Evolutionary conservation across 2,329 filamentous ascomycete species (phyloP).

Genomic region (Pseudohalonectria lignicola): DNA sequence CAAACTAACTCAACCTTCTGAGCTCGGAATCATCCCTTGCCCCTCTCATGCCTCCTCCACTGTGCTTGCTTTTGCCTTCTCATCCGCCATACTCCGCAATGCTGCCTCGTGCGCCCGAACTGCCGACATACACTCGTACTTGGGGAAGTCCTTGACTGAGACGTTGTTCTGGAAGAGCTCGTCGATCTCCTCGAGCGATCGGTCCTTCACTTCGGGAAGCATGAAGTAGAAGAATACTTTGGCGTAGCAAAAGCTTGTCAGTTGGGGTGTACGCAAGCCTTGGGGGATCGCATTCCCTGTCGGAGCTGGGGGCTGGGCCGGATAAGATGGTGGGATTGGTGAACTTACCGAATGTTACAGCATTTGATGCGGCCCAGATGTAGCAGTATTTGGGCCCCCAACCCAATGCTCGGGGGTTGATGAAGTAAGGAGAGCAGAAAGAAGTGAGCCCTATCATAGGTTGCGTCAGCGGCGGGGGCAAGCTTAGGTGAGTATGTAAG

Average conservation of each 20-base stretch:
- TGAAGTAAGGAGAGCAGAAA: slow-evolving; percentile 30
- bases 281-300: no score
- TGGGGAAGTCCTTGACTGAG: slow-evolving; percentile 1
- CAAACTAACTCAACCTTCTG: no score
- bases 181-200: slow-evolving; percentile 3
- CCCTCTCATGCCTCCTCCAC: no score
- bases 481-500: slow-evolving; percentile 1
- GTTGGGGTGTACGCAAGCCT: no score
- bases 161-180: slow-evolving; percentile 3
- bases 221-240: slow-evolving; percentile 1
- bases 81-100: background rate
- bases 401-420: slow-evolving; percentile 24
- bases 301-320: no score
- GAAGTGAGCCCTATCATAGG: slow-evolving; percentile 23
- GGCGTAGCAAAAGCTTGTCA: no score
- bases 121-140: slow-evolving; percentile 8
- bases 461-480: slow-evolving; percentile 3
- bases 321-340: no score
- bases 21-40: no score
- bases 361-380: slow-evolving; percentile 21
- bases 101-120: slow-evolving; percentile 4
- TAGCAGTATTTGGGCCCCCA: slow-evolving; percentile 29
- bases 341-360: slow-evolving; percentile 10
- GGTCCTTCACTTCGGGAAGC: slow-evolving; percentile 1
- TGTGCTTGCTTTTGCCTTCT: no score